Base-by-base conservation (phyloP, 257 asterid species). In the Nicotiana noctiflora region DNA sequence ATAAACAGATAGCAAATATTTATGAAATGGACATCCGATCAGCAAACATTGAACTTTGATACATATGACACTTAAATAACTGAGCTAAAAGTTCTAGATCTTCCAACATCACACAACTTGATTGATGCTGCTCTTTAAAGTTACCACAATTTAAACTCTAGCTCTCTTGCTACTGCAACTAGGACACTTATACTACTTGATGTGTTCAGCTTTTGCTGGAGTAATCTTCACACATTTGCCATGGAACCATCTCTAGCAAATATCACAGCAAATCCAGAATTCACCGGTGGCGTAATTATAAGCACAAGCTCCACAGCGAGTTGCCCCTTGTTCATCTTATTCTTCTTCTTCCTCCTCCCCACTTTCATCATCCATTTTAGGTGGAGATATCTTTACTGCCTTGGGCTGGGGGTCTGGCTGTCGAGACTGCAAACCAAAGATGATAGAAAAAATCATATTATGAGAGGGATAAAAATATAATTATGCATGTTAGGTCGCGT, bases 251-350 rank as follows among this genome's bases (percentile, higher is more conserved):
- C 61, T 74, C 61, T 74, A 61, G 1, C 79, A 74, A 15, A 74
- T 49, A 49, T 74, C 79, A 49, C 79, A 74, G 61, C 61, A 74
- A 25, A 74, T 74, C 79, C 79, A 74, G 79, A 90, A 89, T 75
- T 90, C 94, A 70, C 87, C 94, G 1, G 25, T 67, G 12, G 82
- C 89, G 17, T 89, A 84, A 72, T 83, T 86, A 60, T 83, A 89
- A 21, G 92, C 92, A 77, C 94, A 90, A 64, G 93, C 88, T 23
- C 94, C 94, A 72, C 95, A 91, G 14, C 82, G 49, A 3, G 94
- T 82, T 17, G 83, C 92, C 27, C 86, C 90, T 80, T 90, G 90
- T 52, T 90, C 94, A 8, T 90, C 93, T 0, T n/a, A n/a, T n/a
- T 86, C 90, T 12, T 88, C 88, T 40, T 81, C 86, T 25, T 86